Evolutionary conservation across 176 grass and related monocot genomes (phyloP), one percentile per base, ranked within the genome.

Genomic region (Lolium multiflorum): DNA sequence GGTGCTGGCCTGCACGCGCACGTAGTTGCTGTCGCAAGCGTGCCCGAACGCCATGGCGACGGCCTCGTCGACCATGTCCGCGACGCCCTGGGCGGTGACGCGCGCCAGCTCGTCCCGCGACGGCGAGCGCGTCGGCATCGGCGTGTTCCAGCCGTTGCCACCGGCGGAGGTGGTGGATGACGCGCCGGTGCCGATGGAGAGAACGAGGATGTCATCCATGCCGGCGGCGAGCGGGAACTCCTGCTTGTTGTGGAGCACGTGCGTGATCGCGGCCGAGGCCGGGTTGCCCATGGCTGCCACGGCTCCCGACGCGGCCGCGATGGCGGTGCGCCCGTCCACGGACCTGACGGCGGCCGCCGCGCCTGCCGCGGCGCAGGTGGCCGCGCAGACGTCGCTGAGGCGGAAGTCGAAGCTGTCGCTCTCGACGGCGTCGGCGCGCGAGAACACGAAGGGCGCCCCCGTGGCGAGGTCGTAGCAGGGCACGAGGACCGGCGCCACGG

Each of bases 181-280:
- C 13, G n/a, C 77, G 46, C 81, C 76, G 63, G 85, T 49, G 37
- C 96, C 93, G 37, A 98, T 89, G 26, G 96, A 98, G 41, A 98
- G 81, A 0, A 98, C 84, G 59, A 95, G 85, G 59, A 95, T 31
- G 66, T 94, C 91, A 0, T 92, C 92, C 38, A 92, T 79, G 77
- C 51, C 59, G n/a, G 57, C 31, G 80, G 85, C 90, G 51, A 92
- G 89, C 2, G 93, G 96, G 49, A 98, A 98, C 90, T 96, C 93
- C 77, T 86, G 90, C 81, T 94, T 98, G 92, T 98, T 98, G 84
- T 96, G 77, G 46, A 98, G 89, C 0, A 98, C 90, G 73, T 96
- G 93, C 5, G 96, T 98, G 81, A 98, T 77, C 54, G 88, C 91
- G 0, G 90, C 88, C 0, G 93, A 87, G 3, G 93, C 83, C 4